Base-by-base conservation (phyloP, 805 yeast genomes). In the Ogataea methylovora region DNA sequence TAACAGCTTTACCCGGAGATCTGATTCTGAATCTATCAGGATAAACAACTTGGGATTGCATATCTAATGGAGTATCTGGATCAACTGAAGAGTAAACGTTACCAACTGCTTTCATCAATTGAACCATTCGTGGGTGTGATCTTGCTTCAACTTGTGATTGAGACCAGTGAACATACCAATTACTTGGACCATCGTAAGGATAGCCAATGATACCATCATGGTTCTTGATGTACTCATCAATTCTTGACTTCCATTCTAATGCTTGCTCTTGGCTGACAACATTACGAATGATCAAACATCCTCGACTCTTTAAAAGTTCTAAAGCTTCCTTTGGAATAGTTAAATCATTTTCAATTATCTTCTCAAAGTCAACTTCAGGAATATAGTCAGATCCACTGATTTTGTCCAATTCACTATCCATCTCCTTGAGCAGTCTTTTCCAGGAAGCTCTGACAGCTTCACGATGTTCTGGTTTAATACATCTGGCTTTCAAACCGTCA, bases 21-120 rank as follows among this genome's bases (percentile, higher is more conserved):
- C 71, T 49, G 28, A 66, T 59, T 33, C 71, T 48, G 24, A 65
- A 46, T 15, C 69, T 45, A 43, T 67, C 71, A n/a, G 67, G 67
- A 41, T 67, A 67, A 11, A 56, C 49, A 14, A 65, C 46, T 25
- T 60, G 57, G 9, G 55, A 48, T 10, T 47, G 49, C 30, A 57
- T 43, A 27, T 61, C 59, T 13, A 63, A 40, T 15, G 42, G 42
- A 11, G 49, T 39, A 11, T 46, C 46, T n/a, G n/a, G n/a, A 16
- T 57, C 38, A n/a, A 30, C 20, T 9, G 46, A 41, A n/a, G 38
- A 40, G 27, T 36, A 42, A 18, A 37, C 10, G 20, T 22, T 32
- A 6, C 43, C 38, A 18, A 40, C 37, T 9, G 41, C 39, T 18
- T 37, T 42, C 48, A 55, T 50, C 6, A 58, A 45, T 35, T 46